These are phyloP conservation scores for Petunia hybrid DNA, from an alignment of 305 asterid species.

Conservation along the genomic window DNA sequence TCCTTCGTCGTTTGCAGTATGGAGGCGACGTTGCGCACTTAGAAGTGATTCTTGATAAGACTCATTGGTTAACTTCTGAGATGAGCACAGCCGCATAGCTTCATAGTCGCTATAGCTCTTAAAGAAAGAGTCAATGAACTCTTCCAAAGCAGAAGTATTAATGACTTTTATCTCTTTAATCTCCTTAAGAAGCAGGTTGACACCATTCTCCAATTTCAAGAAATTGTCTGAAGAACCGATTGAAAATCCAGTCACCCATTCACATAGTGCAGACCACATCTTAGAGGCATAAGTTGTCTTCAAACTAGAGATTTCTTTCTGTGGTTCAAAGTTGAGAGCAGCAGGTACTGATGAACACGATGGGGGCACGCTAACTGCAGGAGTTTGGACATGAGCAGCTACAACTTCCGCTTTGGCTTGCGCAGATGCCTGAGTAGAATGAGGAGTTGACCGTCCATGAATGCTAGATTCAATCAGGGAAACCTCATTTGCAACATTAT, in stretches of 20 bases:
- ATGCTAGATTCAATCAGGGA: too few relatives aligned
- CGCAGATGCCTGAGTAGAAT: background rate
- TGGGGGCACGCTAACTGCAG: background rate
- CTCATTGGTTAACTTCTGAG: too few relatives aligned
- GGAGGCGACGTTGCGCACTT: too few relatives aligned
- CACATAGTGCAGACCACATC: too few relatives aligned
- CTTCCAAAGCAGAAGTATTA: background rate
- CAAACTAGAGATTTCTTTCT: too few relatives aligned
- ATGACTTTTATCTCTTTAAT: background rate
- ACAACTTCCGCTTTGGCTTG: background rate
- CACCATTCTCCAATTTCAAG: background rate
- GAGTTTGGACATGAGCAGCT: background rate
- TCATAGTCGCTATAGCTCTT: background rate
- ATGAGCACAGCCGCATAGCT: too few relatives aligned
- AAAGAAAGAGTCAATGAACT: too few relatives aligned
- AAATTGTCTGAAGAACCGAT: background rate
- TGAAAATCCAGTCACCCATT: too few relatives aligned
- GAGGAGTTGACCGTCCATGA: too few relatives aligned
- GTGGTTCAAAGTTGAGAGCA: background rate
- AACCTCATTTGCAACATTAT: too few relatives aligned
- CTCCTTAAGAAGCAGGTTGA: background rate
- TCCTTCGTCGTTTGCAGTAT: background rate
- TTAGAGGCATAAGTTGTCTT: too few relatives aligned
- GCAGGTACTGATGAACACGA: background rate
- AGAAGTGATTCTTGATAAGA: background rate